These are phyloP conservation scores for Mrakiaceae sp. DNA, from an alignment of 1,284 basidiomycete genomes.

Conservation along the genomic window DNA sequence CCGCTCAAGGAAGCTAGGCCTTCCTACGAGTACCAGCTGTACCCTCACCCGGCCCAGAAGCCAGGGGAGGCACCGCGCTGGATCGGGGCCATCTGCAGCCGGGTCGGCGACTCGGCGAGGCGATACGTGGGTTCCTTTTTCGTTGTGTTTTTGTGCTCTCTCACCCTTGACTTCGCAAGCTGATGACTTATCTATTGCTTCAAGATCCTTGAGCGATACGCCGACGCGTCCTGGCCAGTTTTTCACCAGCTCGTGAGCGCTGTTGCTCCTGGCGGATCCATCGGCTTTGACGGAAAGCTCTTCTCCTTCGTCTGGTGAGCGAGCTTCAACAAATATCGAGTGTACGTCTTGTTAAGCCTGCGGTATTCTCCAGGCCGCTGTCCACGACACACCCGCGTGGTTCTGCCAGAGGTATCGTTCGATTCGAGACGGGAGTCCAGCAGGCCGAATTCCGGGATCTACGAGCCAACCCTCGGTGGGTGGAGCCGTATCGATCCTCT, in stretches of 20 bases:
- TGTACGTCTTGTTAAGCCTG: neutral
- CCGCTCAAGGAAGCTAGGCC: neutral
- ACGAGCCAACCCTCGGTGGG: constrained; percentile 4
- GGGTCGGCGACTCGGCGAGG: neutral
- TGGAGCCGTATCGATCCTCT: neutral
- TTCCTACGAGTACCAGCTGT: neutral
- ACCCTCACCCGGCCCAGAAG: neutral
- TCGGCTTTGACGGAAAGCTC: constrained; percentile 1
- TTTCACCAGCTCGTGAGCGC: neutral
- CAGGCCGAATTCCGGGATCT: constrained; percentile 2
- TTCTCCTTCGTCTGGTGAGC: neutral
- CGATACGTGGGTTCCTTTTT: neutral
- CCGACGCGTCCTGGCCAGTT: neutral
- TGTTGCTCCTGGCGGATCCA: neutral
- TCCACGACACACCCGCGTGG: neutral
- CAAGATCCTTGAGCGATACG: neutral
- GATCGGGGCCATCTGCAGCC: neutral
- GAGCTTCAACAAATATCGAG: neutral
- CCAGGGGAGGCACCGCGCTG: neutral
- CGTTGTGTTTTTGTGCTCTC: too few species aligned
- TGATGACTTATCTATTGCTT: too few species aligned
- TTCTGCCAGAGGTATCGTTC: neutral
- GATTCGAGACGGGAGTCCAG: neutral
- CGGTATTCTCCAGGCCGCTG: neutral
- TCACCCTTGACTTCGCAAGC: neutral